These are phyloP conservation scores for Cymodocea nodosa DNA, from an alignment of 116 monocot species.

Conservation along the genomic window DNA sequence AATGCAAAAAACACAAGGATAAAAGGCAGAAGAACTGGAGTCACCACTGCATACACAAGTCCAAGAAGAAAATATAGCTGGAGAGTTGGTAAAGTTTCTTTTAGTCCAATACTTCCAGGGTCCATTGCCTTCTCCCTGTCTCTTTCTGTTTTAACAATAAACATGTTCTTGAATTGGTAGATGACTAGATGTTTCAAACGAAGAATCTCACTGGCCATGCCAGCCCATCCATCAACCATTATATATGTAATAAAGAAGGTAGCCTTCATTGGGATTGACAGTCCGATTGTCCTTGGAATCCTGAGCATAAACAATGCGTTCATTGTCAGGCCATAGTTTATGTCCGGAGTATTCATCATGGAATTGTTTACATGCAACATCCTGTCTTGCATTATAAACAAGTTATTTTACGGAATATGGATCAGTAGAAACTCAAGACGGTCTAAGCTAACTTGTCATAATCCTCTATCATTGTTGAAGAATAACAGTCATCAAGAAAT, in stretches of 20 bases:
- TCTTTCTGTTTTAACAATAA: slow-evolving; percentile 94
- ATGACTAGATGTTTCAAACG: slow-evolving; percentile 71
- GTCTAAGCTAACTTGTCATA: too few relatives aligned
- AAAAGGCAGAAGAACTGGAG: slow-evolving; percentile 88
- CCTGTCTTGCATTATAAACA: too few relatives aligned
- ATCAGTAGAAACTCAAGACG: too few relatives aligned
- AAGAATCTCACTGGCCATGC: slow-evolving; percentile 82
- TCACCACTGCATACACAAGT: slow-evolving; percentile 79
- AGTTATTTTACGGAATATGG: too few relatives aligned
- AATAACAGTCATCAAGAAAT: too few relatives aligned
- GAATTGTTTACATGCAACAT: too few relatives aligned
- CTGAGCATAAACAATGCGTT: slow-evolving; percentile 15
- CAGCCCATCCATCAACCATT: slow-evolving; percentile 99
- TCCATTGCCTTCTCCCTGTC: slow-evolving; percentile 91
- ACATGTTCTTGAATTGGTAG: slow-evolving; percentile 78
- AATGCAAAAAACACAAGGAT: slow-evolving; percentile 69
- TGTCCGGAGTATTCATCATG: too few relatives aligned
- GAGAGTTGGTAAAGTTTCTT: slow-evolving; percentile 64
- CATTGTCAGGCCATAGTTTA: too few relatives aligned
- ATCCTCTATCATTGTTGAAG: too few relatives aligned
- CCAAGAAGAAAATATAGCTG: slow-evolving; percentile 95
- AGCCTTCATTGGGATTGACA: slow-evolving; percentile 77
- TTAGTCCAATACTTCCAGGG: slow-evolving; percentile 82
- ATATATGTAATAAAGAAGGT: slow-evolving; percentile 92
- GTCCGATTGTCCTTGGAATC: slow-evolving; percentile 70